Percentiles rank a stretch among this genome's conserved stretches.
Conservation (phyloP, 2,329 filamentous ascomycete genomes). For the Colletotrichum higginsianum region DNA sequence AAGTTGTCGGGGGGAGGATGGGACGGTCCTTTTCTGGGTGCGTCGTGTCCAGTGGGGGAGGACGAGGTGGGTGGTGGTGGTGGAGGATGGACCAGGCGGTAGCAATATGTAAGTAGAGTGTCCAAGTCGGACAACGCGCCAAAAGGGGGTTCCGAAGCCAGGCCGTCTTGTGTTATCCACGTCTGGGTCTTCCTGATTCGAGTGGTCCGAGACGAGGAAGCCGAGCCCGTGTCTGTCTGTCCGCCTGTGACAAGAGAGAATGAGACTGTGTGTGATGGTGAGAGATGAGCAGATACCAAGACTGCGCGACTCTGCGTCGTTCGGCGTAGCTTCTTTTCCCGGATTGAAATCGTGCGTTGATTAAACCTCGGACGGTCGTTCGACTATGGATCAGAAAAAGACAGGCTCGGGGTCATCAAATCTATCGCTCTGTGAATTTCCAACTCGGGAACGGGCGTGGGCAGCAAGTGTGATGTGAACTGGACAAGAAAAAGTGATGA, state of each 20-base stretch:
- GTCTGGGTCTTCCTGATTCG: slow-evolving; percentile 18
- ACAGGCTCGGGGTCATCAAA: slow-evolving; percentile 26
- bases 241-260: slow-evolving; percentile 22
- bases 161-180: slow-evolving; percentile 21
- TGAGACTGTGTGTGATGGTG: slow-evolving; percentile 13
- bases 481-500: slow-evolving; percentile 37
- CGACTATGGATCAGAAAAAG: slow-evolving; percentile 39
- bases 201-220: slow-evolving; percentile 5
- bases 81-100: slow-evolving; percentile 16
- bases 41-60: slow-evolving; percentile 8
- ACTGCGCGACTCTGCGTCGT: slow-evolving; percentile 32
- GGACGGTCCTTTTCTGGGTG: slow-evolving; percentile 37
- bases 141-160: slow-evolving; percentile 34
- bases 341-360: slow-evolving; percentile 41
- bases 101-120: slow-evolving; percentile 33
- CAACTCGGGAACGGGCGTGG: slow-evolving; percentile 7
- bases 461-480: slow-evolving; percentile 22
- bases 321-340: slow-evolving; percentile 23
- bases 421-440: slow-evolving; percentile 24
- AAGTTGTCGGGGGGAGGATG: slow-evolving; percentile 40
- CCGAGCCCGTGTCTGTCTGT: slow-evolving; percentile 23
- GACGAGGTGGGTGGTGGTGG: slow-evolving; percentile 21
- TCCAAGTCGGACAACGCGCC: slow-evolving; percentile 33
- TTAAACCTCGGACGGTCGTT: slow-evolving; percentile 38
- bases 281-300: slow-evolving; percentile 34